A percentile compares a stretch with the other conserved stretches of the same genome.
Evolutionary conservation across 2,329 filamentous ascomycete species (phyloP).

Genomic region (Trichoderma sp.): DNA sequence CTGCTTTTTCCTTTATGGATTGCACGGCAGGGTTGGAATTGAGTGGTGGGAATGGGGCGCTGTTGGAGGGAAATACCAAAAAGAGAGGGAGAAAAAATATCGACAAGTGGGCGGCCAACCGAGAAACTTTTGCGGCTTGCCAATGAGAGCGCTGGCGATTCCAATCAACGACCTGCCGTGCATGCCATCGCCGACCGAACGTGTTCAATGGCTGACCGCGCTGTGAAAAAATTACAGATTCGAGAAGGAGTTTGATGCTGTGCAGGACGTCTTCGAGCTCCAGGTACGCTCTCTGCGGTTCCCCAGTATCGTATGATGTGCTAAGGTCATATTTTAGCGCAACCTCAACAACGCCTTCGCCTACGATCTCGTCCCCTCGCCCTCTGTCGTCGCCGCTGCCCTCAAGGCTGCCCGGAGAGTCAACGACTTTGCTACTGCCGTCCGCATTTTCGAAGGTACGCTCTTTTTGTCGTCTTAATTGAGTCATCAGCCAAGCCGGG

Average conservation of each 20-base stretch:
- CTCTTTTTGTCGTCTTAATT: neutral
- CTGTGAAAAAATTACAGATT: constrained; percentile 62
- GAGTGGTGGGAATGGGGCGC: neutral
- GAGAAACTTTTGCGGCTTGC: neutral
- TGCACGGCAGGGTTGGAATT: neutral
- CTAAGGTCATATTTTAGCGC: constrained; percentile 52
- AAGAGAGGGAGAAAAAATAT: neutral
- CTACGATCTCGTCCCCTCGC: constrained; percentile 97
- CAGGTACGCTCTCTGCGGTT: constrained; percentile 62
- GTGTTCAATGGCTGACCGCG: neutral
- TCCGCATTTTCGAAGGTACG: constrained; percentile 97
- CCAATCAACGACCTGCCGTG: constrained; percentile 4
- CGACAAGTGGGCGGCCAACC: neutral
- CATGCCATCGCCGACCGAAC: neutral
- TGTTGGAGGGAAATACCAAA: neutral
- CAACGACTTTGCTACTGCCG: constrained; percentile 97
- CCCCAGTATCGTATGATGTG: constrained; percentile 28
- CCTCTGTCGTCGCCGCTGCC: constrained; percentile 86
- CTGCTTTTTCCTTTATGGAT: neutral
- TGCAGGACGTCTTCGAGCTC: constrained; percentile 99
- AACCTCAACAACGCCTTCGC: constrained; percentile 99
- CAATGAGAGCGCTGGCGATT: neutral
- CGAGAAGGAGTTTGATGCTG: constrained; percentile 97
- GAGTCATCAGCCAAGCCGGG: neutral
- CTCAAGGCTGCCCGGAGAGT: constrained; percentile 92